Percentiles rank a stretch among this genome's conserved stretches.
Conservation (phyloP, 257 asterid species). For the Apocynum venetum region DNA sequence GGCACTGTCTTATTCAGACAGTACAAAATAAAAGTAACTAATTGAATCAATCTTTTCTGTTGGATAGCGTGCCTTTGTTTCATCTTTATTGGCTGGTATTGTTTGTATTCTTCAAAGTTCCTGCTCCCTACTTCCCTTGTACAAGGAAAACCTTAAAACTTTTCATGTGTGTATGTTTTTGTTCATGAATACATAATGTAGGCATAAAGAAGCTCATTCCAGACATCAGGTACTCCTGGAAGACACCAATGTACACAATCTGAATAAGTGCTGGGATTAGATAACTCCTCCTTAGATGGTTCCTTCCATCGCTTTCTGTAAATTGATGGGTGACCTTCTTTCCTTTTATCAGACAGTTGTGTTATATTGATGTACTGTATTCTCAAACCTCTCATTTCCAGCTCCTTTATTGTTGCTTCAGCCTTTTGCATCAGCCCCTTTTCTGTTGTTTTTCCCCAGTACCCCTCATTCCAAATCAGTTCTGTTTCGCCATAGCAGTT, state of each 20-base stretch:
- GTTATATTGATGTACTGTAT: constrained; percentile 51
- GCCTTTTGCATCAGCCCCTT: constrained; percentile 19
- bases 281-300: constrained; percentile 40
- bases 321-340: constrained; percentile 65
- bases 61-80: too few species aligned
- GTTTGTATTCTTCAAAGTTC: background rate
- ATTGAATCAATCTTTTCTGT: background rate
- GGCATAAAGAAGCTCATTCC: constrained; percentile 16
- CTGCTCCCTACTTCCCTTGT: background rate
- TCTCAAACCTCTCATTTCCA: constrained; percentile 28
- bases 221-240: constrained; percentile 15
- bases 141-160: background rate
- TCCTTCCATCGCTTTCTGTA: constrained; percentile 61
- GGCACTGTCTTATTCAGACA: background rate
- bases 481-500: constrained; percentile 60
- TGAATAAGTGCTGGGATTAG: constrained; percentile 53
- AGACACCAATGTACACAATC: constrained; percentile 74
- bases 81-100: too few species aligned
- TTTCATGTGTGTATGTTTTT: background rate
- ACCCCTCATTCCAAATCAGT: constrained; percentile 33
- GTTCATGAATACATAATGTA: constrained; percentile 38
- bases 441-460: constrained; percentile 43
- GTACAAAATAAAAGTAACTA: background rate
- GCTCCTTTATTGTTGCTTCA: constrained; percentile 42
- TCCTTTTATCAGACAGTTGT: constrained; percentile 56